Percentiles rank a stretch among this genome's conserved stretches.
phyloP scores from a whole-genome alignment of 805 yeast species.

The Teunomyces funiuensis region DNA sequence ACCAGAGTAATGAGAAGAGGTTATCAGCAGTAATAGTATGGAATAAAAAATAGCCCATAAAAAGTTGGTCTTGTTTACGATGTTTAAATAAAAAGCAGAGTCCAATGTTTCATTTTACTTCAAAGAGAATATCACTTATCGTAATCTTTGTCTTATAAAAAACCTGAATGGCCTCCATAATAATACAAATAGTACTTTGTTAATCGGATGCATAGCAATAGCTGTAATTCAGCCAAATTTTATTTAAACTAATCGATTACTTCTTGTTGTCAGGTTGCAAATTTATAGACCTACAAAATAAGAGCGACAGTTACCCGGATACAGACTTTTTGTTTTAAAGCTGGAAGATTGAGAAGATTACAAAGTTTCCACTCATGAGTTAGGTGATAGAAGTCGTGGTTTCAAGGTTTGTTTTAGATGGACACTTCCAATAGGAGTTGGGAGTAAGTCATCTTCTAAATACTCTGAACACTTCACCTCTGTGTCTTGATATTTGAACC shows the following conservation, averaged over 20 bases:
- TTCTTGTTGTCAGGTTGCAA: not conserved
- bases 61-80: not conserved
- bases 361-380: not conserved
- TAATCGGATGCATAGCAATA: no score
- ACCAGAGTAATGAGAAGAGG: no score
- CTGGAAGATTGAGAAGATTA: not conserved
- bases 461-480: no score
- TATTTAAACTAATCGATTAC: not conserved
- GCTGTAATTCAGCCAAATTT: not conserved
- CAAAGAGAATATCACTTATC: no score
- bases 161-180: no score
- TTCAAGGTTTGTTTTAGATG: not conserved
- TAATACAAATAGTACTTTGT: no score
- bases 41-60: no score
- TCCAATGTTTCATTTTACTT: no score
- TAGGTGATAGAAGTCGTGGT: not conserved
- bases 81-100: not conserved
- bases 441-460: not conserved
- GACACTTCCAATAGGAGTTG: conserved; percentile 2
- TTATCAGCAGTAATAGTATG: no score
- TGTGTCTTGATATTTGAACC: not conserved
- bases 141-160: no score
- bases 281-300: not conserved
- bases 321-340: not conserved
- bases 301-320: not conserved